Conservation (phyloP, 129 eudicot genomes). For the Scalesia atractyloides region DNA sequence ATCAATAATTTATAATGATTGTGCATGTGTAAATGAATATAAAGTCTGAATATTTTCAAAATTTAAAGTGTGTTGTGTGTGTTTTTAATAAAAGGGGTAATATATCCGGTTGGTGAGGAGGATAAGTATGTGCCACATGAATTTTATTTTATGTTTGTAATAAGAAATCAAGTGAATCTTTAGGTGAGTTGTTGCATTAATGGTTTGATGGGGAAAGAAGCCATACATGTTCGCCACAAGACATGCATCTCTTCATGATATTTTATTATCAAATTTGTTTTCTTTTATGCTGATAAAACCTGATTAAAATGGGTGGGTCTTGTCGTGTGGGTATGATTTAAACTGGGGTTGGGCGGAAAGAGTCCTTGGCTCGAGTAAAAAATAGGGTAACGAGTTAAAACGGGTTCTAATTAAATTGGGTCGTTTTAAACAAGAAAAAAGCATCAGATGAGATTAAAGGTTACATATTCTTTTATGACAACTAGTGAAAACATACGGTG, state of each 20-base stretch:
- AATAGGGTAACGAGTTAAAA: too few relatives aligned
- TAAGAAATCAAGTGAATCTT: slow-evolving; percentile 34
- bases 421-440: too few relatives aligned
- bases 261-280: neutral
- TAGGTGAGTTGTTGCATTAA: slow-evolving; percentile 39
- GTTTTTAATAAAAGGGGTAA: neutral
- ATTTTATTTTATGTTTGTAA: slow-evolving; percentile 24
- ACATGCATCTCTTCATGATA: slow-evolving; percentile 25
- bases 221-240: slow-evolving; percentile 32
- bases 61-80: neutral
- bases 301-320: too few relatives aligned
- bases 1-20: neutral
- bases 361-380: too few relatives aligned
- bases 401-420: too few relatives aligned
- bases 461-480: too few relatives aligned
- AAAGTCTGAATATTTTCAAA: neutral
- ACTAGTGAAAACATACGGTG: too few relatives aligned
- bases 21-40: neutral
- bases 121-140: slow-evolving; percentile 31
- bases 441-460: too few relatives aligned
- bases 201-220: slow-evolving; percentile 36
- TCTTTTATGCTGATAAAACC: neutral
- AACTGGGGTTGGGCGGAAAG: too few relatives aligned
- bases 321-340: too few relatives aligned
- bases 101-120: slow-evolving; percentile 24